Evolutionary conservation across 495 filamentous ascomycete species (phyloP).

Genomic region (Margaritispora aquatica): DNA sequence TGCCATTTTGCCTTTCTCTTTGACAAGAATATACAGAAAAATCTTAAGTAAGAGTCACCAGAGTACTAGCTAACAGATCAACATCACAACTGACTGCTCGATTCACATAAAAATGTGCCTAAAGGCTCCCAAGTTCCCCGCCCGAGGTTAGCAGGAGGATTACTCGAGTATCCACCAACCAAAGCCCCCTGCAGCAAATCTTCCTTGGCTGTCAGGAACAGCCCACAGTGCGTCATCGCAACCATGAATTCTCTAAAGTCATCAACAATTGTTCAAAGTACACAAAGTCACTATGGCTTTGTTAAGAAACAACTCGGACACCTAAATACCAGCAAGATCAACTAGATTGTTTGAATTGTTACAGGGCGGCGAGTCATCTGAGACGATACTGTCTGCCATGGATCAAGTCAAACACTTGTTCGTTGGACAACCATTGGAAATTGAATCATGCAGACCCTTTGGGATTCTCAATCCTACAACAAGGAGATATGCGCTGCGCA

Average conservation of each 20-base stretch:
- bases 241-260: not conserved
- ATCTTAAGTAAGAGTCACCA: too few relatives aligned
- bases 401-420: not conserved
- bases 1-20: not conserved
- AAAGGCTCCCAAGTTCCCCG: not conserved
- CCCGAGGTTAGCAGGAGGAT: not conserved
- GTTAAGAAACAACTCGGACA: too few relatives aligned
- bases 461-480: constrained; percentile 45
- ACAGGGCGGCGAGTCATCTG: too few relatives aligned
- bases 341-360: too few relatives aligned
- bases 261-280: not conserved
- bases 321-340: too few relatives aligned
- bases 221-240: not conserved
- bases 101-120: not conserved
- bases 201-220: not conserved
- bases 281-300: not conserved
- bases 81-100: too few relatives aligned
- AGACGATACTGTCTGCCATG: too few relatives aligned
- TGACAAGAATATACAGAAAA: too few relatives aligned
- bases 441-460: constrained; percentile 31
- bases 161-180: not conserved
- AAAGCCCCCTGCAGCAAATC: not conserved
- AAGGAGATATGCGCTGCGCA: constrained; percentile 21
- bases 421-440: not conserved
- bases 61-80: too few relatives aligned